A percentile compares a stretch with the other conserved stretches of the same genome.
Evolutionary conservation across 306 rosid genomes (phyloP).

Genomic region (Arachis hypogaea): DNA sequence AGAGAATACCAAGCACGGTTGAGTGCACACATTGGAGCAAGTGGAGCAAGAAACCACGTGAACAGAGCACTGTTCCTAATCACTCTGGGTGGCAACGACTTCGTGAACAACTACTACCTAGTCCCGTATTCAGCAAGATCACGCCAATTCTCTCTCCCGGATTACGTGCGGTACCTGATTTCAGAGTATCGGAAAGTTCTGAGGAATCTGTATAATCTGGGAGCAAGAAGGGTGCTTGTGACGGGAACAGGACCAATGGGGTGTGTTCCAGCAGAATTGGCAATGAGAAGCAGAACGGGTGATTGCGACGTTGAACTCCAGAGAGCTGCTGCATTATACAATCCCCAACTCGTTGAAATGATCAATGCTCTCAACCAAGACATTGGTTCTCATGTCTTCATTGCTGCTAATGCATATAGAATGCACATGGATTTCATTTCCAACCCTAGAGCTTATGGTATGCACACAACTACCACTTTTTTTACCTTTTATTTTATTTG

Average conservation of each 20-base stretch:
- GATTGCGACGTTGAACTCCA: slow-evolving; percentile 62
- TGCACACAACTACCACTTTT: neutral
- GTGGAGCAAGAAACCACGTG: slow-evolving; percentile 48
- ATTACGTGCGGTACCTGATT: slow-evolving; percentile 66
- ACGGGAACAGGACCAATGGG: slow-evolving; percentile 85
- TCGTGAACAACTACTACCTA: slow-evolving; percentile 84
- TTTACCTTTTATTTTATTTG: neutral
- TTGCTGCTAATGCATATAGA: slow-evolving; percentile 57
- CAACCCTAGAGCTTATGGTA: slow-evolving; percentile 68
- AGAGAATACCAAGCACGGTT: slow-evolving; percentile 62
- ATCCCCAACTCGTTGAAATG: slow-evolving; percentile 67
- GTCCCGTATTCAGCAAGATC: slow-evolving; percentile 85
- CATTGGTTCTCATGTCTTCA: slow-evolving; percentile 51
- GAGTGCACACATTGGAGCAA: slow-evolving; percentile 58
- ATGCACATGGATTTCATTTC: slow-evolving; percentile 73
- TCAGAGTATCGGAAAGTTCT: slow-evolving; percentile 77
- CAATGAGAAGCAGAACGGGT: slow-evolving; percentile 55
- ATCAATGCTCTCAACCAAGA: slow-evolving; percentile 47
- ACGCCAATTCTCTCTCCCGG: slow-evolving; percentile 80
- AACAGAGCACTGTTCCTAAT: slow-evolving; percentile 64
- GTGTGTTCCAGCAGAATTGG: slow-evolving; percentile 76
- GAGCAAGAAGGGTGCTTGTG: slow-evolving; percentile 66
- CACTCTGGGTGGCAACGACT: slow-evolving; percentile 89
- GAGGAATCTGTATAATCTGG: slow-evolving; percentile 73
- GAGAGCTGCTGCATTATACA: slow-evolving; percentile 66